phyloP scores from a whole-genome alignment of 345 rosid genomes.

The Eucalyptus marginata region DNA sequence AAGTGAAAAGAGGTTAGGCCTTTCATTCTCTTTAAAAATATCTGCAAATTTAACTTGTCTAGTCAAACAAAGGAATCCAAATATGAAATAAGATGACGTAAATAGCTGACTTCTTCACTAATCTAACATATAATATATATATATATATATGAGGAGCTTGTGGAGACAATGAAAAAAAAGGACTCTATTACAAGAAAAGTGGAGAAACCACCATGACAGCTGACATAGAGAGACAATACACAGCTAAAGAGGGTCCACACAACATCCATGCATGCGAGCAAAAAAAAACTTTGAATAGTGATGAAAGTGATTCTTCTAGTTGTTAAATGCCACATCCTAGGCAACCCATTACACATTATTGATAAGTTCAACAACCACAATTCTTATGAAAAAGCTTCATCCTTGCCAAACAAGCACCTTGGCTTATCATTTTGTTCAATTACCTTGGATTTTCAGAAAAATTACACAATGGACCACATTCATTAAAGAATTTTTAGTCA shows the following conservation, averaged over 20 bases:
- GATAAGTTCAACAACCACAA: background rate
- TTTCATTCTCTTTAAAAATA: background rate
- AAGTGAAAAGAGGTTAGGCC: background rate
- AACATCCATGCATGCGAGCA: background rate
- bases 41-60: background rate
- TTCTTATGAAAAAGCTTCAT: background rate
- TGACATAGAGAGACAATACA: background rate
- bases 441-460: background rate
- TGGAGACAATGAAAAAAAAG: background rate
- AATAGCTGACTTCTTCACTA: background rate
- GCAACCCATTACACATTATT: background rate
- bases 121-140: background rate
- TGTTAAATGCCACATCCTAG: background rate
- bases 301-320: background rate
- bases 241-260: background rate
- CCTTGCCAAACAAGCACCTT: background rate
- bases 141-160: background rate
- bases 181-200: background rate
- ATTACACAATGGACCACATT: background rate
- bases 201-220: background rate
- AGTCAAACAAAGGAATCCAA: background rate
- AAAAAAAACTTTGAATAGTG: background rate
- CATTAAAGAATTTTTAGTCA: background rate
- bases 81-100: background rate
- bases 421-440: background rate